Evolutionary conservation across 768 basidiomycete species (phyloP).

Genomic region (Suillus fuscotomentosus): DNA sequence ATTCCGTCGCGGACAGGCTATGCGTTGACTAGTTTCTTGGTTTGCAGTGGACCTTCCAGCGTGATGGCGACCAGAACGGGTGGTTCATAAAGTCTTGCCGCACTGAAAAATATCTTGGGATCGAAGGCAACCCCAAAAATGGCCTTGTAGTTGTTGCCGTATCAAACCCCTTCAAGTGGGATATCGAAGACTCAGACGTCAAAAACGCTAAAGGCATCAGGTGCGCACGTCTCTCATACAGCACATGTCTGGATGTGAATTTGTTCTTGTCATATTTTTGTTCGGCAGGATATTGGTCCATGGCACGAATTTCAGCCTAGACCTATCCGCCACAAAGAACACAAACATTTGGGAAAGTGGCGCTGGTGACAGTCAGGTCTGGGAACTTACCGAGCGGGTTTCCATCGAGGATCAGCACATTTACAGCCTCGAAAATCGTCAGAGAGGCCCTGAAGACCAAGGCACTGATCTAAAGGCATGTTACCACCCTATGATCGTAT

Average conservation of each 20-base stretch:
- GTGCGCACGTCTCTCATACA: conserved; percentile 27
- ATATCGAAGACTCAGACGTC: conserved; percentile 45
- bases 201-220: conserved; percentile 37
- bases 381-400: not conserved
- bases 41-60: conserved; percentile 46
- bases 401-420: conserved; percentile 32
- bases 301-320: conserved; percentile 35
- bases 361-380: not conserved
- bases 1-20: not conserved
- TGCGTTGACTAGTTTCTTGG: not conserved
- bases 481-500: not conserved
- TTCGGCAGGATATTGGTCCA: conserved; percentile 27
- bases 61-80: conserved; percentile 25
- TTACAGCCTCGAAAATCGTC: conserved; percentile 50
- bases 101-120: conserved; percentile 40
- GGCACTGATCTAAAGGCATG: not conserved
- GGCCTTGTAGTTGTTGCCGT: conserved; percentile 37
- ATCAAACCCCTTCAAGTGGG: conserved; percentile 41
- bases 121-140: conserved; percentile 30
- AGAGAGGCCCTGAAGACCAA: conserved; percentile 39
- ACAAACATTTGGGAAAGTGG: conserved; percentile 40
- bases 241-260: not conserved
- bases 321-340: conserved; percentile 41
- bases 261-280: not conserved
- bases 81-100: conserved; percentile 45